A percentile compares a stretch with the other conserved stretches of the same genome.
Evolutionary conservation across 176 grass and related monocot genomes (phyloP).

Genomic region (Triticum timopheevii): DNA sequence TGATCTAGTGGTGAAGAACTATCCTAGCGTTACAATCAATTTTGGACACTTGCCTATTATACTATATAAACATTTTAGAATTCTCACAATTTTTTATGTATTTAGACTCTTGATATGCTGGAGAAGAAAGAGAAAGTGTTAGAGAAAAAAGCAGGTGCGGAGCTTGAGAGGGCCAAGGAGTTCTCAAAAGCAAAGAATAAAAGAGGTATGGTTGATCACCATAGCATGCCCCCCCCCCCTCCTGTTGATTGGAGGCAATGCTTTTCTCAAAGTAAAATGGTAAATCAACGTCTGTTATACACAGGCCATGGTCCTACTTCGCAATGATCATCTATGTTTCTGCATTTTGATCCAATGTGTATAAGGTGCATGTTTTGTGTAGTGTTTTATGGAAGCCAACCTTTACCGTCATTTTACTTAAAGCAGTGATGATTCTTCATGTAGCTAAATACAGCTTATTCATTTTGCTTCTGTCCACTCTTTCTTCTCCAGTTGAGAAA

Average conservation of each 20-base stretch:
- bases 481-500: background rate
- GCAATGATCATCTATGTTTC: background rate
- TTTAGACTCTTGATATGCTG: slow-evolving; percentile 72
- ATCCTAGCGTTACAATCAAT: background rate
- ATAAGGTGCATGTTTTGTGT: background rate
- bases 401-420: background rate
- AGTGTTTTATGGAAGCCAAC: background rate
- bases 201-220: slow-evolving; percentile 39
- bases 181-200: slow-evolving; percentile 81
- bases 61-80: background rate
- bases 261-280: background rate
- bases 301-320: background rate
- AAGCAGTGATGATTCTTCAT: background rate
- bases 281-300: background rate
- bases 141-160: slow-evolving; percentile 60
- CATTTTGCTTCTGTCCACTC: background rate
- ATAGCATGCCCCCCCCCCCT: background rate
- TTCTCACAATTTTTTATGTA: slow-evolving; percentile 16
- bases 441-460: background rate
- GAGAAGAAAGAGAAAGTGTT: slow-evolving; percentile 82
- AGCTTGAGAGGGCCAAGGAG: slow-evolving; percentile 74
- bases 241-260: background rate
- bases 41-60: background rate
- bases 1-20: background rate
- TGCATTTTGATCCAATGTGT: background rate